Evolutionary conservation across 2,329 filamentous ascomycete genomes (phyloP).

Genomic region (Chrysosporium keratinophilum): DNA sequence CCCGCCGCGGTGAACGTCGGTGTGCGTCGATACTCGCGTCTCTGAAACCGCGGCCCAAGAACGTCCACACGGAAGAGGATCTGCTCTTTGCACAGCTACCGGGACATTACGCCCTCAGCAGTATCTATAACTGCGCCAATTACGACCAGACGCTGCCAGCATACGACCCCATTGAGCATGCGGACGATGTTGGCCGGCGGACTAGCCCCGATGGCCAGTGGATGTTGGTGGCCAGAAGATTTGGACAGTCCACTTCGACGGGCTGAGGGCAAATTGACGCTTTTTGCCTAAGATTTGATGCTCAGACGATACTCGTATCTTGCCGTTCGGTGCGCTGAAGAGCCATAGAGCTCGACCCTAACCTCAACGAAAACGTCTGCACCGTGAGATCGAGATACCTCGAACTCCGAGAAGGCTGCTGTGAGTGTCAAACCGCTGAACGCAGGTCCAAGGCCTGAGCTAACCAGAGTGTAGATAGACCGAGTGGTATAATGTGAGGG

Average conservation of each 20-base stretch:
- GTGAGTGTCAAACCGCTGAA: too few relatives aligned
- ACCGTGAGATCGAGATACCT: too few relatives aligned
- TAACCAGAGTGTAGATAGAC: too few relatives aligned
- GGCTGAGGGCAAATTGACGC: background rate
- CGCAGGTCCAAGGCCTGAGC: too few relatives aligned
- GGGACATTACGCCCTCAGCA: slow-evolving; percentile 14
- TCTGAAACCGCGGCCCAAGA: background rate
- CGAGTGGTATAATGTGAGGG: too few relatives aligned
- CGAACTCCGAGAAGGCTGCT: too few relatives aligned
- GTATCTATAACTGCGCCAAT: slow-evolving; percentile 11
- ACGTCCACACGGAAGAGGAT: slow-evolving; percentile 12
- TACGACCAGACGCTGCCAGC: slow-evolving; percentile 11
- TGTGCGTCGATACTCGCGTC: background rate
- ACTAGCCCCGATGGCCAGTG: slow-evolving; percentile 14
- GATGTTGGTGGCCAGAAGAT: slow-evolving; percentile 12
- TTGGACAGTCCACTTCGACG: slow-evolving; percentile 1
- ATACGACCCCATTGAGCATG: slow-evolving; percentile 8
- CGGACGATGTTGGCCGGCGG: slow-evolving; percentile 13
- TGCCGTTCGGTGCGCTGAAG: too few relatives aligned
- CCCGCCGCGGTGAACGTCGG: background rate
- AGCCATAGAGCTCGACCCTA: too few relatives aligned
- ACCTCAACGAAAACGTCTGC: too few relatives aligned
- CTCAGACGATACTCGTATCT: too few relatives aligned
- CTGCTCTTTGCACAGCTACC: slow-evolving; percentile 17
- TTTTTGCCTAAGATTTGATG: background rate